Base-by-base conservation (phyloP, 148 eudicot species). In the Amaranthus cruentus region DNA sequence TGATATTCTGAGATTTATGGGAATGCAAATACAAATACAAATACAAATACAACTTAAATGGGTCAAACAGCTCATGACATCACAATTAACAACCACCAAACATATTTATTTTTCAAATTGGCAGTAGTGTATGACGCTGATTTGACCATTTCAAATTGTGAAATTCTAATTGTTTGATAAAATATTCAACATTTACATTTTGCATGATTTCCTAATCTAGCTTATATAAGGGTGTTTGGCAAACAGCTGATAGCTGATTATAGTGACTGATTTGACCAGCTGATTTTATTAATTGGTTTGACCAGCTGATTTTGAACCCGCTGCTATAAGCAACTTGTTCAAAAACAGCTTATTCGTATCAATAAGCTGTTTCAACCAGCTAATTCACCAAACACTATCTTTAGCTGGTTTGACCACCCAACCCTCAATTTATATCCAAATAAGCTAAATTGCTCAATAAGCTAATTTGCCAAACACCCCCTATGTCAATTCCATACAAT, bases 61-160 rank as follows among this genome's bases (percentile, higher is more conserved):
- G 4, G 21, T 2, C 6, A 65, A 65, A 21, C 10, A 43, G 68
- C 51, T 46, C 51, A 65, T 65, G 51, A 65, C 54, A 66, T 66
- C 69, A 66, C 11, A 8, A 2, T 21, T 5, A 7, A 7, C 15
- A 8, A 48, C n/a, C 54, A 15, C 21, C 4, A 21, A 21, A 5
- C 8, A 12, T 21, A 56, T 10, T 8, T 6, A 4, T 61, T 61
- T 61, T 61, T 46, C 5, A 5, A 13, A 6, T 66, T 42, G 43
- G 4, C 63, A 28, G 18, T 21, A 7, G 63, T 60, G 10, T 8
- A 67, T 10, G 5, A 21, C 3, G n/a, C 53, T 21, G 56, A 50
- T 67, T 67, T 50, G 70, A 67, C 44, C 70, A 6, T 67, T 42
- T 67, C 56, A 67, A 50, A 49, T 51, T 18, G 28, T 50, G 6